Percentiles rank a stretch among this genome's conserved stretches.
Conservation (phyloP, 2,329 filamentous ascomycete species). For the Verticillium longisporum region DNA sequence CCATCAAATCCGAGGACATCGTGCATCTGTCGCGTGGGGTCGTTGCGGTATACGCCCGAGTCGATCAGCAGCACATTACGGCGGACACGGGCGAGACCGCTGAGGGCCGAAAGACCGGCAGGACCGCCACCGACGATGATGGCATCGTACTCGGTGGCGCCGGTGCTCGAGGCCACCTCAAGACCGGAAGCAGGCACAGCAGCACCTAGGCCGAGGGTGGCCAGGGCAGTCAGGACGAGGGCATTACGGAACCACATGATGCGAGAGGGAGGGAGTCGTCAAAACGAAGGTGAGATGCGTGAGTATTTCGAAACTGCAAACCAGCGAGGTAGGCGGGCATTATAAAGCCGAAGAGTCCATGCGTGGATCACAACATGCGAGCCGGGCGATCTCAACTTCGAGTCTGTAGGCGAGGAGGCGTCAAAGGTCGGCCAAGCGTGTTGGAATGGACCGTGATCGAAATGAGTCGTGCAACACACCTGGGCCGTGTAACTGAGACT, state of each 20-base stretch:
- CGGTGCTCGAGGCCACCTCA: not conserved
- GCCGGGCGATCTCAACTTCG: too few relatives aligned
- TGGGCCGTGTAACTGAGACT: not conserved
- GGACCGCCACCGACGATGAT: slow-evolving; percentile 53
- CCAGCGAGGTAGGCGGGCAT: not conserved
- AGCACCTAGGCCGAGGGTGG: slow-evolving; percentile 3
- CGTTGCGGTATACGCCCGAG: slow-evolving; percentile 52
- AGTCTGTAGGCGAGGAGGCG: not conserved
- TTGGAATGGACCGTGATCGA: not conserved
- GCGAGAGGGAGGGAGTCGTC: not conserved
- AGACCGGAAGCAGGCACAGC: not conserved
- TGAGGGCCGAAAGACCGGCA: slow-evolving; percentile 45
- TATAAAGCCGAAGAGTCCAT: not conserved
- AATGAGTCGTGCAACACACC: not conserved
- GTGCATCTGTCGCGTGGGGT: slow-evolving; percentile 50
- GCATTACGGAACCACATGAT: not conserved
- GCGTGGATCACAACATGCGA: too few relatives aligned
- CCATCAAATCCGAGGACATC: slow-evolving; percentile 55
- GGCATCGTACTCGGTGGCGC: slow-evolving; percentile 37
- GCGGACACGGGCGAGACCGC: slow-evolving; percentile 51
- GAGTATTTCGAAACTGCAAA: not conserved
- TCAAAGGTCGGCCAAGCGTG: not conserved
- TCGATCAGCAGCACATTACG: slow-evolving; percentile 50
- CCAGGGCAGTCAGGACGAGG: not conserved
- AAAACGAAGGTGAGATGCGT: not conserved